These are phyloP conservation scores for Xylariaceae sp. DNA, from an alignment of 2,329 filamentous ascomycete species.

Conservation along the genomic window DNA sequence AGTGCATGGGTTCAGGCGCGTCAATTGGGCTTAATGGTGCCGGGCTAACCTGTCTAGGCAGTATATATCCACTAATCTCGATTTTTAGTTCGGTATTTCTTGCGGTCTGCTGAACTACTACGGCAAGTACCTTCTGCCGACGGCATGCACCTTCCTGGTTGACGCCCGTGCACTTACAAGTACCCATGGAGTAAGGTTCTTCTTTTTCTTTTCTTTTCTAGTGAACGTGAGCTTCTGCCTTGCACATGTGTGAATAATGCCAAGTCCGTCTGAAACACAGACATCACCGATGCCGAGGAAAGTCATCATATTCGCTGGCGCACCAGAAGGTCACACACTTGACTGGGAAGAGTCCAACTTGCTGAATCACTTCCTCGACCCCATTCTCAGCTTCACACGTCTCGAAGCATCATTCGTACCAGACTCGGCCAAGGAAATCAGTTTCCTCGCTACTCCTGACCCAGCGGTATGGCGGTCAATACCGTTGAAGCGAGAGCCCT, in stretches of 20 bases:
- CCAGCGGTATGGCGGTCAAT: conserved; percentile 51
- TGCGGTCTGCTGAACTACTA: too few species aligned
- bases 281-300: conserved; percentile 26
- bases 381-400: conserved; percentile 31
- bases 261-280: conserved; percentile 1
- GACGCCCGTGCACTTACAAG: too few species aligned
- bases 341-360: conserved; percentile 36
- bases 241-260: conserved; percentile 2
- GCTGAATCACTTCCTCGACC: conserved; percentile 40
- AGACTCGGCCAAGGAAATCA: conserved; percentile 13
- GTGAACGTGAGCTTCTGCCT: neutral
- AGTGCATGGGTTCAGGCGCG: too few species aligned
- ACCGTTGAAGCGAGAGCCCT: conserved; percentile 40
- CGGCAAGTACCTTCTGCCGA: too few species aligned
- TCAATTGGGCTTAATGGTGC: too few species aligned
- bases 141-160: too few species aligned
- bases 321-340: conserved; percentile 25
- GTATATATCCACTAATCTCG: too few species aligned
- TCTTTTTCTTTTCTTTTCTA: neutral
- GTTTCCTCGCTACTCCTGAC: conserved; percentile 23
- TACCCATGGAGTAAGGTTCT: too few species aligned
- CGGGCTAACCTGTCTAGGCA: too few species aligned
- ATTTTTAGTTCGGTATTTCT: too few species aligned
- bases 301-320: conserved; percentile 28
- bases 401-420: conserved; percentile 6